Evolutionary conservation across 306 rosid genomes (phyloP), one percentile per base, ranked within the genome.

Genomic region (Quercus aquifolioides): DNA sequence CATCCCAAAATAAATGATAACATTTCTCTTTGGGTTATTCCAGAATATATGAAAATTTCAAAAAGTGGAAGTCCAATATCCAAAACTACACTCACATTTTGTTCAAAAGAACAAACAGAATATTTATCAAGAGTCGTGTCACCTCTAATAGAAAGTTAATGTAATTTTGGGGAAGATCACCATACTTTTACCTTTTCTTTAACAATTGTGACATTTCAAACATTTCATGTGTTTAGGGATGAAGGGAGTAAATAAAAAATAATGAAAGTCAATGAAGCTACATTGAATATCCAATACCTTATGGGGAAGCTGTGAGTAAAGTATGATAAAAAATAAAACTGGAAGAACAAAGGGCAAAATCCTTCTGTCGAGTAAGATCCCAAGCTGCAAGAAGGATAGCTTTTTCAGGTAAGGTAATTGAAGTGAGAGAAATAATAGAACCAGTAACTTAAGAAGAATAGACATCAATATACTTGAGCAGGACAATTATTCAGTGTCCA

Each of bases 281-380:
- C 30, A 52, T 9, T 71, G 21, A 30, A 71, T 46, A 23, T 76
- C 43, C 51, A 46, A n/a, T 86, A 94, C 99, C 99, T 94, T 94
- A 88, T 94, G 97, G 64, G 97, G 94, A 87, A 94, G 97, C 95
- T 88, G 92, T 71, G 97, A 92, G 81, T 94, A 94, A 76, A 94
- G 89, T 72, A 92, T 69, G 79, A 94, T 86, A 82, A 94, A 94
- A 83, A 91, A 89, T 43, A 92, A 87, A 81, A 84, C 87, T 13
- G 99, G 97, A 79, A 94, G 78, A 75, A 78, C 26, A 62, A 83
- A 87, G 28, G 88, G 75, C n/a, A 86, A 76, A 71, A 90, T 89
- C 85, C 99, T 87, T 81, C 92, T 86, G 85, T 94, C 99, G 68
- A 91, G 79, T 5, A 92, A 77, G 78, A 92, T 60, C 63, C 99